A percentile compares a stretch with the other conserved stretches of the same genome.
These are phyloP conservation scores for Acer campestre DNA, from an alignment of 345 rosid genomes.

Conservation along the genomic window DNA sequence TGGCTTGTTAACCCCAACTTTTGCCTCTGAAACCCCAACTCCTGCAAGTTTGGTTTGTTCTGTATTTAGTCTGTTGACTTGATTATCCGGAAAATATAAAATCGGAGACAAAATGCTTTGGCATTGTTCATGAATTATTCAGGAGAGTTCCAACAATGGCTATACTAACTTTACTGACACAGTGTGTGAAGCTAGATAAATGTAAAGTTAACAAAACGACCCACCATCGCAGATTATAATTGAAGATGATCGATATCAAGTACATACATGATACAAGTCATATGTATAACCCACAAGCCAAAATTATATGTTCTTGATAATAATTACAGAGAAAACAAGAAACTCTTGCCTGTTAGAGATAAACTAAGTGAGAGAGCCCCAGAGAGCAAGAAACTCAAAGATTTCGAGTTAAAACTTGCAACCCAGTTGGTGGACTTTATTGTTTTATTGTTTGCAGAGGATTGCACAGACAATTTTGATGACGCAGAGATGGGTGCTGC, in stretches of 20 bases:
- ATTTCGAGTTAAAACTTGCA: constrained; percentile 46
- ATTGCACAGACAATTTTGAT: constrained; percentile 28
- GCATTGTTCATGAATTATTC: background rate
- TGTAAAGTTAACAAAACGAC: background rate
- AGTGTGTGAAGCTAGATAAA: background rate
- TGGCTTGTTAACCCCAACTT: constrained; percentile 89
- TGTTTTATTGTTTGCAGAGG: constrained; percentile 19
- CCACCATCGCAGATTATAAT: background rate
- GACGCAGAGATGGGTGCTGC: constrained; percentile 24
- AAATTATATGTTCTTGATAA: background rate
- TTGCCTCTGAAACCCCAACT: constrained; percentile 64
- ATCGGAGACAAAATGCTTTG: background rate
- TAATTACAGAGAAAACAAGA: background rate
- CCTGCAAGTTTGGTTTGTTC: constrained; percentile 34
- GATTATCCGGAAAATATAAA: background rate
- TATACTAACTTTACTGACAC: background rate
- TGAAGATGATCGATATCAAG: background rate
- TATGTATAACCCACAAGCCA: background rate
- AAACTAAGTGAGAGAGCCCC: constrained; percentile 70
- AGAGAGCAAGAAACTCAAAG: constrained; percentile 55
- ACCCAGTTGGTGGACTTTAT: constrained; percentile 36
- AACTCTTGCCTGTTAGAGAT: constrained; percentile 55
- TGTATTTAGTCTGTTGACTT: background rate
- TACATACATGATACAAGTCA: background rate
- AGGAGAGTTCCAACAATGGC: background rate